Percentiles rank a stretch among this genome's conserved stretches.
These are phyloP conservation scores for Populus trichocarpa DNA, from an alignment of 441 rosid genomes.

Conservation along the genomic window DNA sequence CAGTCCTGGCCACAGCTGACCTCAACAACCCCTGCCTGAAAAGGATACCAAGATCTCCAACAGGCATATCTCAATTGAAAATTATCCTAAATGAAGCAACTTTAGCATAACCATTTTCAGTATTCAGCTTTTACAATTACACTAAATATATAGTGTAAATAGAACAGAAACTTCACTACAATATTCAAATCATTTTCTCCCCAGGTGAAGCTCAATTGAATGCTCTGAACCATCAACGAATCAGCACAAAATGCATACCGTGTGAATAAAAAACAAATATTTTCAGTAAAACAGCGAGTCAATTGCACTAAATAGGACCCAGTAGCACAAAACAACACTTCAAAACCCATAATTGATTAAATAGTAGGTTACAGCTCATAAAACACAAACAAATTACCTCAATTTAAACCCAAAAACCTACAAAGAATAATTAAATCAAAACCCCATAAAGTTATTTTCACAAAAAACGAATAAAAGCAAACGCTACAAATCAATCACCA, in stretches of 20 bases:
- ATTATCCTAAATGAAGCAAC: background rate
- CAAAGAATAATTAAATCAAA: no score
- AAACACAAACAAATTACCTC: background rate
- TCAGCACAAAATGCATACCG: no score
- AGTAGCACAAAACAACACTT: background rate
- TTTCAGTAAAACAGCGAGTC: background rate
- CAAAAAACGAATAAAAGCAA: no score
- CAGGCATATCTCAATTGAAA: background rate
- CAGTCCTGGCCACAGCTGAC: background rate
- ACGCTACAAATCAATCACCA: no score
- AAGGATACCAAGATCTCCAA: background rate
- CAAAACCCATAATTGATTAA: background rate
- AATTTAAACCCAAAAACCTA: background rate
- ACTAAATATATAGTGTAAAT: background rate
- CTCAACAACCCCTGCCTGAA: background rate
- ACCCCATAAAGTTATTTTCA: no score
- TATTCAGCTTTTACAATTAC: background rate
- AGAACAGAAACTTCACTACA: background rate
- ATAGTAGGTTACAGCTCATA: background rate
- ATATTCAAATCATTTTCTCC: background rate
- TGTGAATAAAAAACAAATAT: no score
- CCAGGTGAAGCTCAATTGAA: background rate
- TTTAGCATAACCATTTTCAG: background rate
- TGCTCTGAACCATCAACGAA: background rate
- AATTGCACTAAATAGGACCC: background rate